Percentiles rank a stretch among this genome's conserved stretches.
phyloP scores from a whole-genome alignment of 495 filamentous ascomycete species.

The Penicillium canescens region DNA sequence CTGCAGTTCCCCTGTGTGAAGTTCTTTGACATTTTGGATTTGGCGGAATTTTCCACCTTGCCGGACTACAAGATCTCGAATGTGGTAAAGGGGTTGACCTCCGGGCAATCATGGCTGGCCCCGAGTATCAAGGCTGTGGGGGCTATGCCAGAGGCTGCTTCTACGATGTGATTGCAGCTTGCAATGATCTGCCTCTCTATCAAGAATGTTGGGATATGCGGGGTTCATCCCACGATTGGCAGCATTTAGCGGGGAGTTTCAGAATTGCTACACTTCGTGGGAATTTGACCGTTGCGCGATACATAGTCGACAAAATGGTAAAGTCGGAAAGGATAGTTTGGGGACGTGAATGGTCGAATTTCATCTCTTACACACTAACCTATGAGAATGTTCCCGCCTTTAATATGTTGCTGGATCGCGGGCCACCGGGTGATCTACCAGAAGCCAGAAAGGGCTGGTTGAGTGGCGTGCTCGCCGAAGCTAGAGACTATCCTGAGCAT shows the following conservation, averaged over 20 bases:
- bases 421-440: background rate
- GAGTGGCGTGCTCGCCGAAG: background rate
- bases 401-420: background rate
- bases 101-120: background rate
- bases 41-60: background rate
- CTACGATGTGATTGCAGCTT: background rate
- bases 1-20: background rate
- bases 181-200: background rate
- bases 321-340: background rate
- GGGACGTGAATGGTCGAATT: background rate
- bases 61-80: background rate
- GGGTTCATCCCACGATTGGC: background rate
- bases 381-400: background rate
- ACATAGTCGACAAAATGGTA: background rate
- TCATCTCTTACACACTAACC: background rate
- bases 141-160: background rate
- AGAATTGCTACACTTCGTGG: background rate
- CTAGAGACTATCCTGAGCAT: background rate
- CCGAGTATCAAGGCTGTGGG: background rate
- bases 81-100: background rate
- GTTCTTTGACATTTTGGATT: background rate
- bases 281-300: background rate
- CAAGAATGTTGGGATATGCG: background rate
- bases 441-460: conserved; percentile 1
- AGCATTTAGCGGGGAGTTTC: background rate